Base-by-base conservation (phyloP, 148 eudicot genomes). In the Rhododendron williamsianum region DNA sequence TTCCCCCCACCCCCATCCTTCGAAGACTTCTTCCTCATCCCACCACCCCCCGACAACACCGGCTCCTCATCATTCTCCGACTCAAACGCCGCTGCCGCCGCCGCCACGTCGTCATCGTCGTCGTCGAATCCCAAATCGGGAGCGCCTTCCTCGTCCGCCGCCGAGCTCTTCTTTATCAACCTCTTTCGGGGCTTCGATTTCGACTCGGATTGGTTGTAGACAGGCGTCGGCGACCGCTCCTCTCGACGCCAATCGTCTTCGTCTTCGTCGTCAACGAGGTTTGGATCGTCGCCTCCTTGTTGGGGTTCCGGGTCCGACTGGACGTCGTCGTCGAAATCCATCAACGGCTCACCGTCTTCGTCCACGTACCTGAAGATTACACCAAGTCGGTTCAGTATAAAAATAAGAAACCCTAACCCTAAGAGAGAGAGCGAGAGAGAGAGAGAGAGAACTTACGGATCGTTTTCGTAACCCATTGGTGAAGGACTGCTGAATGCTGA, bases 281-380 rank as follows among this genome's bases (percentile, higher is more conserved):
- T 82, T 43, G 86, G 69, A 54, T 92, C 90, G 13, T 83, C 92
- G 23, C 80, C 80, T 51, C 76, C 91, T 21, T 76, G 76, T 51
- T 88, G 38, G 79, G 88, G 87, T 19, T 91, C 94, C 13, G 87
- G 91, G 84, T 95, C 98, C 19, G 98, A 94, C 83, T 89, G 92
- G 16, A 91, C 56, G 12, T 94, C 97, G 33, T 87, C 90, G 27
- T 95, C 98, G 81, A 84, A 89, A 76, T 94, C 92, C 91, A 94
- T 88, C 93, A 95, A 88, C 0, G 97, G 93, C 90, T 95, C 94
- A 38, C 98, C 99, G 23, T 96, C 99, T 78, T 93, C 99, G 46
- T 95, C 98, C 27, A 92, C 90, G 72, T 91, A 90, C 87, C 99
- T 96, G 86, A 15, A 81, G 33, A 81, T 25, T 1, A 10, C 19